Evolutionary conservation across 1,284 basidiomycete species (phyloP), one percentile per base, ranked within the genome.

Genomic region (Stereum hirsutum): DNA sequence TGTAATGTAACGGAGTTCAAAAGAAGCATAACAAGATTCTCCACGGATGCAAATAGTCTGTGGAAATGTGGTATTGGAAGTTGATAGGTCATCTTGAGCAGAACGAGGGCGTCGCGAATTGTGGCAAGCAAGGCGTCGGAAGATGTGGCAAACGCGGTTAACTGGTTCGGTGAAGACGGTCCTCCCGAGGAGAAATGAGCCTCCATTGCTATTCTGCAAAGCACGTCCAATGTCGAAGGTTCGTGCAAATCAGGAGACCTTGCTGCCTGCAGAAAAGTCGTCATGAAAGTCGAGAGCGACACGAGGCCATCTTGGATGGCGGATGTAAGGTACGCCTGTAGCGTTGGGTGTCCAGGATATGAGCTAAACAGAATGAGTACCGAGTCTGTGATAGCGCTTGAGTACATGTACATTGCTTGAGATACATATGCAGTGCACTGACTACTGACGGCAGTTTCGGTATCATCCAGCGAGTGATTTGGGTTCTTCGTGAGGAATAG

Each of bases 121-220:
- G 69, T 77, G 39, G 63, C 64, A n/a, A 84, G 55, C 8, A 77
- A 59, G 20, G 59, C 59, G 5, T 65, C 60, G 6, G 72, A 61
- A 7, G 74, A 65, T 46, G 76, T 70, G 15, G 64, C 51, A 28
- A 64, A 64, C 0, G 72, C 61, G 12, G 82, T 62, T 34, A 81
- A 56, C 8, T 79, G 76, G 5, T 72, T 70, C 2, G 70, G 55
- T 0, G 78, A 63, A 19, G 71, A 58, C 41, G 72, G 49, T n/a
- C 15, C n/a, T 25, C 74, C 72, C 21, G 75, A 72, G 11, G 73
- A 61, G 53, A 81, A 78, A 54, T 83, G 77, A 3, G 65, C 64
- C 43, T 82, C 73, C 35, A 85, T 61, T 5, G 74, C 76, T 31
- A 78, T 65, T 37, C 72, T 72, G 57, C 81, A 86, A 7, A 88